Evolutionary conservation across 2,329 filamentous ascomycete genomes (phyloP), one percentile per base, ranked within the genome.

Genomic region (Phaeophleospora eucalypticola): DNA sequence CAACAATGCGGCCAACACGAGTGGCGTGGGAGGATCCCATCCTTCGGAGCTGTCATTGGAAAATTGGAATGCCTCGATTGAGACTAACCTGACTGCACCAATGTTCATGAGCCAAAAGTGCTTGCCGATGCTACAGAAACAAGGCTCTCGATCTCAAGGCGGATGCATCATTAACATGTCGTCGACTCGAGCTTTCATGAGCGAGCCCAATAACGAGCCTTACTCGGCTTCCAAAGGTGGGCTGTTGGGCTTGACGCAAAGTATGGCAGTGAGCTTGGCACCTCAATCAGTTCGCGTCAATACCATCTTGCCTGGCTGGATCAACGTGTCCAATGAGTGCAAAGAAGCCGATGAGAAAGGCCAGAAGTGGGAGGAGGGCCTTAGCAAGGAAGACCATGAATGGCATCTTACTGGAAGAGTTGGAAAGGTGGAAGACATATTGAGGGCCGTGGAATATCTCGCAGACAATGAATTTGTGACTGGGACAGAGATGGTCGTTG

Each of bases 361-460:
- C 0, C 49, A 41, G 39, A 50, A 51, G 27, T 78, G 74, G 75
- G 72, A 75, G 48, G 70, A 74, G 3, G 73, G 69, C 0, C 53
- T 77, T 52, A 67, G 58, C 2, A 61, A 69, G 47, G 68, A 69
- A 33, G 75, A 79, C 49, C 67, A 69, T 20, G 48, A 59, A 41
- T 78, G 74, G 74, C 75, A 79, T 60, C 64, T 73, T 20, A 71
- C 69, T 6, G 74, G 75, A 2, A 60, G 74, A 39, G 75, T 77
- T 3, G 76, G 75, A 1, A 72, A 68, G 48, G 73, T 73, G 2
- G 73, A 76, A 29, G 74, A 78, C 58, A 61, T 74, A 34, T 51
- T 60, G 15, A 62, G 57, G 43, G 68, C 71, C 3, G 67, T 72
- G 29, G 63, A 69, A 51, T 74, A 70, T 57, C 53, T 72, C 14